Evolutionary conservation across 1,284 basidiomycete genomes (phyloP), one percentile per base, ranked within the genome.

Genomic region (Sporisorium iseilematis-ciliati): DNA sequence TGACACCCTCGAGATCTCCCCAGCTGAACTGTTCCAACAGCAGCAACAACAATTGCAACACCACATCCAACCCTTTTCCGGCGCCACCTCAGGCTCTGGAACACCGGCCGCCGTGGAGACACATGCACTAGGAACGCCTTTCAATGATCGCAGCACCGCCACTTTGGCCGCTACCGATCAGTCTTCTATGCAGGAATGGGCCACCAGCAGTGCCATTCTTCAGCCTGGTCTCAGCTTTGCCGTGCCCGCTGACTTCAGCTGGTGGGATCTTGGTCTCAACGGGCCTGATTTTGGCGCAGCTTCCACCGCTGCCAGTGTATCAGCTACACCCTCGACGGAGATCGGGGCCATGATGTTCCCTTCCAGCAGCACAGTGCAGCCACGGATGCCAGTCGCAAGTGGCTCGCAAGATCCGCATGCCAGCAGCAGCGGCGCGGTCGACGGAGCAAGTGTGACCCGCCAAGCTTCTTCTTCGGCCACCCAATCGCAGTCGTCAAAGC

Each of bases 241-340:
- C 0, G 81, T 85, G 10, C 83, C 83, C 0, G 78, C 80, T 2
- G 83, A 85, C 33, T 76, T 85, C 49, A 78, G 77, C 41, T 85
- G 83, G 83, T 84, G 82, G 78, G 78, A 84, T 61, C 63, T 79
- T 10, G 78, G 76, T 12, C 67, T 75, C 54, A 60, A 58, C 14
- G 64, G 59, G 1, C 50, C 52, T 21, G 66, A 71, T 52, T 38
- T 49, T 20, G 56, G 51, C 11, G 45, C 45, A 7, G 53, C 48
- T 7, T 68, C 66, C 3, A 50, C 35, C 12, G 50, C 57, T 14
- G 46, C 67, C 5, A 65, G 64, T 35, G 40, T 63, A 3, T 42
- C 69, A 12, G 61, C 54, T 2, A 72, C 73, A 8, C 64, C 58
- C 7, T 42, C 66, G 23, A 46, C 45, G 4, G 70, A 66, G 50